Percentiles rank a stretch among this genome's conserved stretches.
phyloP scores from a whole-genome alignment of 108 stramenopile species.

The Pelagomonas calceolata region DNA sequence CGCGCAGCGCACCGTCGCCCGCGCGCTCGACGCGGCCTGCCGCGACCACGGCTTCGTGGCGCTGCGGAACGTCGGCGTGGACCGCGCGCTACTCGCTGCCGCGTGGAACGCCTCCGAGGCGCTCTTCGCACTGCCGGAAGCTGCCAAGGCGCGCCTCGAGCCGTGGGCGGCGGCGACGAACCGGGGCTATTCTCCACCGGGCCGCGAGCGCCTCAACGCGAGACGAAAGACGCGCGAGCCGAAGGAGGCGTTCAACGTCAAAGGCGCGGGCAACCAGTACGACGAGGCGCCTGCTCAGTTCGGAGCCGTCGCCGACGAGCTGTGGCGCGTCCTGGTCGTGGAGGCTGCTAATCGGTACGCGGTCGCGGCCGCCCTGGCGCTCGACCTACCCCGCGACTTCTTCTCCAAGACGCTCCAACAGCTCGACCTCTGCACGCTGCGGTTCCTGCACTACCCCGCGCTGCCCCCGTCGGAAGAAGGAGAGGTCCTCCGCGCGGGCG shows the following conservation, averaged over 20 bases:
- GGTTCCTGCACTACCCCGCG: conserved; percentile 33
- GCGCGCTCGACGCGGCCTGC: not conserved
- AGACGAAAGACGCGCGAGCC: conserved; percentile 14
- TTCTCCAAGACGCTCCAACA: conserved; percentile 13
- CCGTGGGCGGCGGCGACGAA: conserved; percentile 7
- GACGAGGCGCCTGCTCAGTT: not conserved
- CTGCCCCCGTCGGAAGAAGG: conserved; percentile 1
- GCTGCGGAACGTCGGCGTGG: conserved; percentile 13
- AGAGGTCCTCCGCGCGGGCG: conserved; percentile 12
- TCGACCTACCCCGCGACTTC: conserved; percentile 17
- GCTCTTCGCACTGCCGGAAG: conserved; percentile 1
- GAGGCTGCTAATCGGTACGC: conserved; percentile 7
- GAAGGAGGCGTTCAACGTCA: conserved; percentile 35
- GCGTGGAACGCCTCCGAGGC: conserved; percentile 12
- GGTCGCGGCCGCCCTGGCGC: conserved; percentile 21
- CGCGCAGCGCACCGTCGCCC: not conserved
- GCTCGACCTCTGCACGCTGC: conserved; percentile 23
- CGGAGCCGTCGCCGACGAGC: not conserved
- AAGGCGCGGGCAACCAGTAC: conserved; percentile 6
- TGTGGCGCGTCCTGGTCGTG: not conserved
- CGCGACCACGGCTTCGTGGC: conserved; percentile 26
- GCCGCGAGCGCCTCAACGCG: conserved; percentile 18
- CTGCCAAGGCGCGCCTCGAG: not conserved
- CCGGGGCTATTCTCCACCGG: conserved; percentile 20
- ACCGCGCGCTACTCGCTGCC: not conserved